Base-by-base conservation (phyloP, 768 basidiomycete genomes). In the Podaxis sp. region DNA sequence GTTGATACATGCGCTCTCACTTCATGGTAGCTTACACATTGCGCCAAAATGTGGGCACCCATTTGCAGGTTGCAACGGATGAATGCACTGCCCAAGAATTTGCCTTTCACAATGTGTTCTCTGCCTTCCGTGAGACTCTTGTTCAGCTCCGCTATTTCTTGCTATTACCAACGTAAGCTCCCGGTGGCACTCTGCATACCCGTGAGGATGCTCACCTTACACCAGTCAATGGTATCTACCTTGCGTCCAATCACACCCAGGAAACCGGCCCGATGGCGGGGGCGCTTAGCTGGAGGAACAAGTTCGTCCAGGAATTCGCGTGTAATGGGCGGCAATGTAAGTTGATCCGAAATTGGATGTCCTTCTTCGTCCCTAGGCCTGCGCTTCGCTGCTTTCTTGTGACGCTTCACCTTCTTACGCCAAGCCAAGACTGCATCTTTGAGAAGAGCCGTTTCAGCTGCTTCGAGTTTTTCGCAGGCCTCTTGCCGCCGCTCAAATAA, bases 31-130 rank as follows among this genome's bases (percentile, higher is more conserved):
- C 78, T 79, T 28, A 86, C 68, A 62, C 80, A 82, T 70, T 90
- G 88, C 0, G 80, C 78, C 11, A 88, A 79, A 61, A 90, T 82
- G 69, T 89, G 88, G 0, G 89, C 89, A 3, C 87, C 88, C 66
- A 90, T 82, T 69, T 90, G 88, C 52, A 86, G 76, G 68, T 89
- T 85, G 72, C 87, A 87, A 42, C 81, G 79, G 58, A 90, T 82
- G 72, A 91, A 89, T 0, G 77, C 82, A 61, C 79, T 79, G 5
- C 83, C 83, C 36, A 83, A 63, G 50, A 82, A 81, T 65, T 80
- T 81, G 1, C 76, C 77, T 59, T 79, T 71, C 6, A 69, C 62
- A 16, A 79, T 67, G 9, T 76, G 62, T 48, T 71, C 67, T 18
- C 82, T 68, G 32, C 67, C 69, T 7, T 76, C 72, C 6, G 79